Conservation (phyloP, 192 early-diverging fungal species). For the Borealophlyctis nickersoniae region DNA sequence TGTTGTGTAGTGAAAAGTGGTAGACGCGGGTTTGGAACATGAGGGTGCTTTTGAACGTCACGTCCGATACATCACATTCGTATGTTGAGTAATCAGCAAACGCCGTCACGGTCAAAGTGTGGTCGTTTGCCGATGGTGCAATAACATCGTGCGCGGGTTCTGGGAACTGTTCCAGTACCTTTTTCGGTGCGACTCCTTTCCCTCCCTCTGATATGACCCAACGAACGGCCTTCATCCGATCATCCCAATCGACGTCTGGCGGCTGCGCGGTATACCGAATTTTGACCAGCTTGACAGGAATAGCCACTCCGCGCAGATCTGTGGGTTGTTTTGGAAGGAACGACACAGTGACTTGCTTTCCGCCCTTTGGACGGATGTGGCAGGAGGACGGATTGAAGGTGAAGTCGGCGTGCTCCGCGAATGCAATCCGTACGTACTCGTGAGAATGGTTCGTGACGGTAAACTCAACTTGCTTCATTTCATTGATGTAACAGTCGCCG, state of each 20-base stretch:
- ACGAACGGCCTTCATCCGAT: constrained; percentile 37
- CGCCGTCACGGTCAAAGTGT: constrained; percentile 35
- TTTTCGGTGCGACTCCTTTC: constrained; percentile 26
- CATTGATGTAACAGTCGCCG: constrained; percentile 50
- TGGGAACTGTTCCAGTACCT: constrained; percentile 41
- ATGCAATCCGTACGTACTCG: constrained; percentile 34
- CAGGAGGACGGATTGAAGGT: constrained; percentile 35
- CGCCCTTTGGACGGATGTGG: constrained; percentile 44
- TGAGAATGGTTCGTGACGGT: constrained; percentile 44
- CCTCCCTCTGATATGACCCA: constrained; percentile 32
- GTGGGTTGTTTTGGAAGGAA: constrained; percentile 40
- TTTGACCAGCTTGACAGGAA: constrained; percentile 34
- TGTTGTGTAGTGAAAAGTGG: constrained; percentile 43
- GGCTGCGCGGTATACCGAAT: constrained; percentile 30
- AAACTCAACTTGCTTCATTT: constrained; percentile 31
- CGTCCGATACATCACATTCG: constrained; percentile 45
- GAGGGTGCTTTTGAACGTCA: constrained; percentile 56
- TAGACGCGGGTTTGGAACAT: constrained; percentile 58
- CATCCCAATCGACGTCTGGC: constrained; percentile 52
- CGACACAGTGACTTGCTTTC: constrained; percentile 39
- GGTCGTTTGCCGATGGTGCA: constrained; percentile 16
- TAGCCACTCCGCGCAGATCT: constrained; percentile 23
- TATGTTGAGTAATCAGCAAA: constrained; percentile 51
- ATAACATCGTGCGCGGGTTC: constrained; percentile 47
- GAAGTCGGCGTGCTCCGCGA: constrained; percentile 34